Evolutionary conservation across 2,329 filamentous ascomycete species (phyloP).

Genomic region (Fusarium palustre): DNA sequence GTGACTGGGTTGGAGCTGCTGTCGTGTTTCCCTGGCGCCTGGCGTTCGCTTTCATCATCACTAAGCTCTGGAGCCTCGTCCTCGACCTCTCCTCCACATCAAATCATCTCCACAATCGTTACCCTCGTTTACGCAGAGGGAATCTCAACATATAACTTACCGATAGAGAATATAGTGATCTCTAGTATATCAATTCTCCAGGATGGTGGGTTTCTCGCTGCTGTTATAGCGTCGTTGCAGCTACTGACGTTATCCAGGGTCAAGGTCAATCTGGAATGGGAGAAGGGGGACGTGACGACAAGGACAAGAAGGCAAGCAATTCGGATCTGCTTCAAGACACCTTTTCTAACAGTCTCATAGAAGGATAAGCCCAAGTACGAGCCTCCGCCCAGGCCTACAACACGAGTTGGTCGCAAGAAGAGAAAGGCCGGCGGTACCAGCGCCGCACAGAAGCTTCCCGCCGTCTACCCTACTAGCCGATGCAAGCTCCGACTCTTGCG

Average conservation of each 20-base stretch:
- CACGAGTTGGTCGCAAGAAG: constrained; percentile 98
- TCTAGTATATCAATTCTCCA: constrained; percentile 49
- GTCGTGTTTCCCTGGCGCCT: constrained; percentile 63
- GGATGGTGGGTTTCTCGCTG: constrained; percentile 50
- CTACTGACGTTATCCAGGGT: constrained; percentile 64
- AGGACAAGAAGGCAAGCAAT: constrained; percentile 87
- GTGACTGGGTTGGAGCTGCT: constrained; percentile 50
- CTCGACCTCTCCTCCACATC: constrained; percentile 41
- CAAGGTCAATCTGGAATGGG: constrained; percentile 90
- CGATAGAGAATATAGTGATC: constrained; percentile 31
- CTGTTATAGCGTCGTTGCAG: not conserved
- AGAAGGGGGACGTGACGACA: constrained; percentile 83
- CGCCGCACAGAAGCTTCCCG: constrained; percentile 93
- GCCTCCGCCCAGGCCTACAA: constrained; percentile 95
- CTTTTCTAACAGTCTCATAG: constrained; percentile 60
- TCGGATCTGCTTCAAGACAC: not conserved
- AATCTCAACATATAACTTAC: constrained; percentile 14
- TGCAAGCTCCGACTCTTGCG: constrained; percentile 97
- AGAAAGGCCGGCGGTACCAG: constrained; percentile 94
- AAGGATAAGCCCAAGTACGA: constrained; percentile 99
- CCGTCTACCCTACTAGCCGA: constrained; percentile 93
- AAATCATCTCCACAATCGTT: constrained; percentile 40
- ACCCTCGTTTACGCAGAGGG: constrained; percentile 17
- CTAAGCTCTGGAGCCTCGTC: constrained; percentile 47
- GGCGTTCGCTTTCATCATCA: constrained; percentile 51